These are phyloP conservation scores for Chlorencoelia australis DNA, from an alignment of 2,329 filamentous ascomycete species.

Conservation along the genomic window DNA sequence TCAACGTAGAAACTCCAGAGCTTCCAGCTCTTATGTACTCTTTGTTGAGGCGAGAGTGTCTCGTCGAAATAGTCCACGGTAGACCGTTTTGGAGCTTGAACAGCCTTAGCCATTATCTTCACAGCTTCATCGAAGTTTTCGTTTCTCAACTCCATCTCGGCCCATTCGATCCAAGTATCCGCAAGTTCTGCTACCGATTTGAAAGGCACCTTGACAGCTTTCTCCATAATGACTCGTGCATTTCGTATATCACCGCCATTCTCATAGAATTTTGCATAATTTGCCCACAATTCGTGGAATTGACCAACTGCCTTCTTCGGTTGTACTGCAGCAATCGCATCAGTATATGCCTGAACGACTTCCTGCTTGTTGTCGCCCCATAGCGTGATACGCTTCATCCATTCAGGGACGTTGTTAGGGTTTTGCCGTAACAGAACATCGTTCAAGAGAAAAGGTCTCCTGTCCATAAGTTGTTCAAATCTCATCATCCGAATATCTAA, in stretches of 20 bases:
- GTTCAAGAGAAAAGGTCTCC: slow-evolving; percentile 89
- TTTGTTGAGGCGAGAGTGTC: slow-evolving; percentile 82
- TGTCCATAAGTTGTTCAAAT: slow-evolving; percentile 97
- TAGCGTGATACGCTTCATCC: slow-evolving; percentile 91
- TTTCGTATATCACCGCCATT: slow-evolving; percentile 72
- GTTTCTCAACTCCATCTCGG: slow-evolving; percentile 91
- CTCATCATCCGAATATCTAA: slow-evolving; percentile 95
- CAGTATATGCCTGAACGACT: slow-evolving; percentile 87
- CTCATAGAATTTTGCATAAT: slow-evolving; percentile 97
- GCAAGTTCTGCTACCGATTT: slow-evolving; percentile 95
- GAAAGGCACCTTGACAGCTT: slow-evolving; percentile 94
- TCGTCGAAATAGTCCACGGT: slow-evolving; percentile 99
- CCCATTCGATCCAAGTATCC: slow-evolving; percentile 99
- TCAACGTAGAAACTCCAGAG: slow-evolving; percentile 99
- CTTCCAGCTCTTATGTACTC: slow-evolving; percentile 99
- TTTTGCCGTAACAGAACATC: slow-evolving; percentile 93
- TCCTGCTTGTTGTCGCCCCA: slow-evolving; percentile 92
- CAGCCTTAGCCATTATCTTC: slow-evolving; percentile 93
- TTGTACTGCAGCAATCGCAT: slow-evolving; percentile 84
- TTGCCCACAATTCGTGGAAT: slow-evolving; percentile 91
- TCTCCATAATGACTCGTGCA: slow-evolving; percentile 90
- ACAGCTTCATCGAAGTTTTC: slow-evolving; percentile 95
- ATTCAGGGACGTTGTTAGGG: slow-evolving; percentile 89
- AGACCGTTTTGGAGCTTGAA: slow-evolving; percentile 93
- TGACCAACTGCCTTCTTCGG: slow-evolving; percentile 90